Conservation (phyloP, 225 moss, liverwort and hornwort genomes). For the Anthoceros angustus region DNA sequence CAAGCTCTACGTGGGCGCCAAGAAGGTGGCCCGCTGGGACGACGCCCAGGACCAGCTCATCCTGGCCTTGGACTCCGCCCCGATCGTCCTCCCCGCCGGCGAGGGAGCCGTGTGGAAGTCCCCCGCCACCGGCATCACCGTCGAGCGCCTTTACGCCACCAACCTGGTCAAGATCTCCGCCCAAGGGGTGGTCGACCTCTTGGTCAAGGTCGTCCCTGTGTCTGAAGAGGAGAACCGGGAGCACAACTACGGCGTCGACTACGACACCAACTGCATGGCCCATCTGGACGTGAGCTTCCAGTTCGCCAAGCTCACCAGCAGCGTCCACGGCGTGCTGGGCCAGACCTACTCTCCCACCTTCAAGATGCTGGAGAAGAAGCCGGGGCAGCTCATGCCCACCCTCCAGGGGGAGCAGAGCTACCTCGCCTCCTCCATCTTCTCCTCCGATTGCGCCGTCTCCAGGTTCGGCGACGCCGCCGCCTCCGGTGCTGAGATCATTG, state of each 20-base stretch:
- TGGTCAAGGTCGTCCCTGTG: slow-evolving; percentile 7
- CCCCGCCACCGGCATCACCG: neutral
- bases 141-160: neutral
- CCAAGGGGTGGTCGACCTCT: neutral
- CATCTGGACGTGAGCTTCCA: slow-evolving; percentile 10
- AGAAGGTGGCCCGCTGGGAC: slow-evolving; percentile 8
- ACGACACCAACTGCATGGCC: slow-evolving; percentile 5
- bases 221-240: neutral
- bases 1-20: slow-evolving; percentile 8
- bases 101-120: slow-evolving; percentile 8
- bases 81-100: neutral
- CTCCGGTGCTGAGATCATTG: neutral
- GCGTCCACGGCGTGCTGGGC: slow-evolving; percentile 9
- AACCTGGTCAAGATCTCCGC: slow-evolving; percentile 1
- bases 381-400: slow-evolving; percentile 6
- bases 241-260: slow-evolving; percentile 10
- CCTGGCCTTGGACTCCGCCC: neutral
- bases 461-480: neutral
- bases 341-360: slow-evolving; percentile 8
- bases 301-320: slow-evolving; percentile 7
- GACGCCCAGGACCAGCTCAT: slow-evolving; percentile 4
- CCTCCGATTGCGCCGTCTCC: neutral
- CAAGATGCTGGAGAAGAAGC: neutral
- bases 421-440: slow-evolving; percentile 5
- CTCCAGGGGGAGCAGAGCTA: neutral